phyloP scores from a whole-genome alignment of 306 rosid species.

The Lotus japonicus region DNA sequence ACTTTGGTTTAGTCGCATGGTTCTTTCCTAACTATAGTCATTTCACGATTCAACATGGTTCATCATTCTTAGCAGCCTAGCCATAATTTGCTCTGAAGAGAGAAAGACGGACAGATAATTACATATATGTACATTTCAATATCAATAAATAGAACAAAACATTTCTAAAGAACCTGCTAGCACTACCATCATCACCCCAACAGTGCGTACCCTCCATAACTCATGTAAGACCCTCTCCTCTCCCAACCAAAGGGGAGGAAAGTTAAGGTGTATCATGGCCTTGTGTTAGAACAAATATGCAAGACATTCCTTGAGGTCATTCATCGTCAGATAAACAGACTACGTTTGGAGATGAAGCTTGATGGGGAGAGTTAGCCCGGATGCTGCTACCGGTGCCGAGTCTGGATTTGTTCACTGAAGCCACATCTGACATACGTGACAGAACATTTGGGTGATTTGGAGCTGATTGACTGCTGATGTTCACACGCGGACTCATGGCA shows the following conservation, averaged over 20 bases:
- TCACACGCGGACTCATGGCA: constrained; percentile 18
- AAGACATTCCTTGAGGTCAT: constrained; percentile 17
- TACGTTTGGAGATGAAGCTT: constrained; percentile 16
- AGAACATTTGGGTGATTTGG: constrained; percentile 8
- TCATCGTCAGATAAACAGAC: constrained; percentile 71
- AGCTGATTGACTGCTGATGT: constrained; percentile 27
- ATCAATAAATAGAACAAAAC: constrained; percentile 3
- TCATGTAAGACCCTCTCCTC: neutral
- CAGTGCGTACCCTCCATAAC: neutral
- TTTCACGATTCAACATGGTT: too few relatives aligned
- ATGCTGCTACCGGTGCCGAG: neutral
- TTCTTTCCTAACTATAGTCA: too few relatives aligned
- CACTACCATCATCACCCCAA: neutral
- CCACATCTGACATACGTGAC: constrained; percentile 7
- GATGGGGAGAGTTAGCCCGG: constrained; percentile 21
- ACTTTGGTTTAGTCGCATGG: too few relatives aligned
- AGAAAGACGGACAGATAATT: neutral
- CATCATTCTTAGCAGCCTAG: too few relatives aligned
- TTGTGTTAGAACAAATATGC: neutral
- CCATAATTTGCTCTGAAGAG: too few relatives aligned
- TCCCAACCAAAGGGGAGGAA: neutral
- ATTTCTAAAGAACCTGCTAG: neutral
- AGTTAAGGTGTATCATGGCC: neutral
- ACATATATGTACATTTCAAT: neutral
- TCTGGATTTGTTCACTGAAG: constrained; percentile 4